These are phyloP conservation scores for Ophiostoma sp. DNA, from an alignment of 2,329 filamentous ascomycete genomes.

Conservation along the genomic window DNA sequence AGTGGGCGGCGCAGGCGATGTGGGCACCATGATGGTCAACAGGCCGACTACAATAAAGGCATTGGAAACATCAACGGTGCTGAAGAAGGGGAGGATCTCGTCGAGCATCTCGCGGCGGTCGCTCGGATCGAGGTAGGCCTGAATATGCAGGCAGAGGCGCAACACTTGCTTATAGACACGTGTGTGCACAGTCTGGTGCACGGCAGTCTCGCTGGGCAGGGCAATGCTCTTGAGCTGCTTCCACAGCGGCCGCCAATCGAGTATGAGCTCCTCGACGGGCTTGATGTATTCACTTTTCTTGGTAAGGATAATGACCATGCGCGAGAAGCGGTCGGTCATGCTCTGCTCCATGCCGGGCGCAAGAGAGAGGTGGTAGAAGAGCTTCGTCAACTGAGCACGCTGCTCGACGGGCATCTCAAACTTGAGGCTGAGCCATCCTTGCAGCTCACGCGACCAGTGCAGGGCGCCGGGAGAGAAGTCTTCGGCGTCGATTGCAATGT, in stretches of 20 bases:
- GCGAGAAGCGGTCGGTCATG: conserved; percentile 83
- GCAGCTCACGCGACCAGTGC: conserved; percentile 95
- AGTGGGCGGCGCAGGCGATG: conserved; percentile 66
- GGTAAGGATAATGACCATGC: conserved; percentile 94
- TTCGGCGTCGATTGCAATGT: conserved; percentile 83
- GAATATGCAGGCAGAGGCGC: conserved; percentile 84
- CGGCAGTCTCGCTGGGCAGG: conserved; percentile 73
- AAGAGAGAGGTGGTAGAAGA: conserved; percentile 91
- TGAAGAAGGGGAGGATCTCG: conserved; percentile 81
- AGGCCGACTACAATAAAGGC: conserved; percentile 89
- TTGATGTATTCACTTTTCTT: conserved; percentile 95
- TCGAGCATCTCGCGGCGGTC: conserved; percentile 78
- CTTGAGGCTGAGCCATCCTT: conserved; percentile 92
- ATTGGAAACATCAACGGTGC: conserved; percentile 83
- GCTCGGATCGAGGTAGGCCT: conserved; percentile 85
- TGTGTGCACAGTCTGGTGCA: conserved; percentile 53
- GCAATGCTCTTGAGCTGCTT: conserved; percentile 88
- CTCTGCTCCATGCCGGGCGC: conserved; percentile 80
- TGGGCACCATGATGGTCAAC: conserved; percentile 83
- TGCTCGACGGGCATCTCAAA: conserved; percentile 89
- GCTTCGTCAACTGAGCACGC: conserved; percentile 73
- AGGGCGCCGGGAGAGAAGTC: conserved; percentile 91
- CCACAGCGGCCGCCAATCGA: conserved; percentile 93
- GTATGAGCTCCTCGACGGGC: conserved; percentile 77
- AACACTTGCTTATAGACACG: conserved; percentile 62